Base-by-base conservation (phyloP, 1,139 yeast species). In the Kazachstania sp. region DNA sequence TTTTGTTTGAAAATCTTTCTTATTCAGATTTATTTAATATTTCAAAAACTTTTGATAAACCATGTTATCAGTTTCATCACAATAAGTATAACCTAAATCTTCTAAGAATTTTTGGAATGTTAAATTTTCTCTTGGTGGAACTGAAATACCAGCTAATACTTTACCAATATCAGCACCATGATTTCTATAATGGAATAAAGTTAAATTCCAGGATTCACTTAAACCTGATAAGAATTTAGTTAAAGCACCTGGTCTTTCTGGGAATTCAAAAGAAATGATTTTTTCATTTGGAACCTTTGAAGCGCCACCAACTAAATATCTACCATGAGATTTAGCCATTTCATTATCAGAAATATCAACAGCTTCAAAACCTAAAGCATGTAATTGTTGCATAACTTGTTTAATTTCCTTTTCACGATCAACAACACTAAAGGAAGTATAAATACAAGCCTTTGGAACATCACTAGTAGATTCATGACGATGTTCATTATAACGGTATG, bases 161-260 rank as follows among this genome's bases (percentile, higher is more conserved):
- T 87, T 87, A 40, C 95, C 97, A 43, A 92, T 78, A 65, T 92
- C 98, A 48, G 92, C 84, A 31, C 99, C 99, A 58, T 88, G 95
- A 69, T 92, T 90, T 73, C 99, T 81, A 69, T 92, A 92, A 66
- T 92, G 96, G 79, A 92, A 92, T 58, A 92, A 71, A 3, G 97
- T 84, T 51, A 94, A 79, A 63, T 90, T 92, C 97, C 97, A 92
- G 49, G 82, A 80, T 35, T 77, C 74, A 60, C 83, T 79, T 61
- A 92, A 69, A 16, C 83, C 76, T 41, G 75, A 76, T 59, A 92
- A 74, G 68, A 92, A 92, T 50, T 78, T 83, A 45, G 83, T 78
- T 59, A 92, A 73, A 0, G 98, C 97, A 39, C 96, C 95, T 1
- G 97, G 97, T 59, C 94, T 81, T 65, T 92, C 99, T 12, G 99